Evolutionary conservation across 2,329 filamentous ascomycete genomes (phyloP).

Genomic region (Lizonia empirigonia): DNA sequence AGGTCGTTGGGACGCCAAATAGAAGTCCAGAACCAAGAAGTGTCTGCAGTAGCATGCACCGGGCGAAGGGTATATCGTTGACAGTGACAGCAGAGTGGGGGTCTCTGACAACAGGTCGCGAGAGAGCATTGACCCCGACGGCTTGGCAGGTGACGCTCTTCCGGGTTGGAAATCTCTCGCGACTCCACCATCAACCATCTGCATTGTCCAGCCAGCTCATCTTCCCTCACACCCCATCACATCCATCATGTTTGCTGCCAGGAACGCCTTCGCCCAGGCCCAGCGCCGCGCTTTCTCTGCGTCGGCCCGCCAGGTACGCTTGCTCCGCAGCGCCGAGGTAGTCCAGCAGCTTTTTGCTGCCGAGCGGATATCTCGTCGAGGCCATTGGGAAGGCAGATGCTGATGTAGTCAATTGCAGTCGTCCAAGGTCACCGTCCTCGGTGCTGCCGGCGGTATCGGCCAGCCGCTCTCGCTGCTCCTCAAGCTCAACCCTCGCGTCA

Average conservation of each 20-base stretch:
- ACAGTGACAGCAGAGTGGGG: conserved; percentile 7
- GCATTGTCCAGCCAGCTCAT: conserved; percentile 32
- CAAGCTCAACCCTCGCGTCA: conserved; percentile 97
- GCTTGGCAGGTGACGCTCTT: conserved; percentile 12
- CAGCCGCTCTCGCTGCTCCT: conserved; percentile 96
- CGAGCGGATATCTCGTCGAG: conserved; percentile 8
- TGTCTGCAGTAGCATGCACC: too few relatives aligned
- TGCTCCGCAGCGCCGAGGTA: conserved; percentile 15
- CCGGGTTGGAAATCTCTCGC: conserved; percentile 35
- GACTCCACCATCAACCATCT: conserved; percentile 22
- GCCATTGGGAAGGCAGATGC: conserved; percentile 24
- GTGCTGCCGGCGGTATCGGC: conserved; percentile 96
- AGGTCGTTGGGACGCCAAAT: too few relatives aligned
- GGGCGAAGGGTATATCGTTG: conserved; percentile 5
- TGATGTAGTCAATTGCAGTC: conserved; percentile 62
- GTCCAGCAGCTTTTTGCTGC: conserved; percentile 32
- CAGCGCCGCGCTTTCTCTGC: conserved; percentile 61
- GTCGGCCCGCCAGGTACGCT: conserved; percentile 57
- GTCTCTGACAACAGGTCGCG: conserved; percentile 3
- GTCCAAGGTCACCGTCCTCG: conserved; percentile 96
- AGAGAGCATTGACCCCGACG: conserved; percentile 12
- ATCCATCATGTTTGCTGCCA: conserved; percentile 70
- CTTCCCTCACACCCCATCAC: conserved; percentile 29
- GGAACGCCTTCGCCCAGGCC: conserved; percentile 57
- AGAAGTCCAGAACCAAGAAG: too few relatives aligned